These are phyloP conservation scores for Cladosporium sp. DNA, from an alignment of 2,329 filamentous ascomycete species.

Conservation along the genomic window DNA sequence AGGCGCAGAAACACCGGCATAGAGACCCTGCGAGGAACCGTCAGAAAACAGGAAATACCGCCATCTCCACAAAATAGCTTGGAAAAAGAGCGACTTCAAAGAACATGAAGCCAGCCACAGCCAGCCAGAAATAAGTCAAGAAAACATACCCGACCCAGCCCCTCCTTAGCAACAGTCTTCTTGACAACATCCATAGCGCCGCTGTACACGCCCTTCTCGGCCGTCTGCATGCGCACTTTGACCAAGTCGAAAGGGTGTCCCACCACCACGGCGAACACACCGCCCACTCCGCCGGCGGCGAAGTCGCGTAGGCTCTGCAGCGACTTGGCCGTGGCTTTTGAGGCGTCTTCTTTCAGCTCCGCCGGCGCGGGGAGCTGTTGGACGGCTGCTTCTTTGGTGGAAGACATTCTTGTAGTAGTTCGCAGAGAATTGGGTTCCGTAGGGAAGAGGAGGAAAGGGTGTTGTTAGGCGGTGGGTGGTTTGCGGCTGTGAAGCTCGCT, in stretches of 20 bases:
- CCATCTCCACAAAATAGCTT: neutral
- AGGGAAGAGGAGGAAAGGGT: neutral
- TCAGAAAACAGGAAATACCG: constrained; percentile 2
- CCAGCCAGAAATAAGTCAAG: too few relatives aligned
- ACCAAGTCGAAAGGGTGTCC: constrained; percentile 96
- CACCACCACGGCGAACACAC: constrained; percentile 88
- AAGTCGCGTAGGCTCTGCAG: constrained; percentile 72
- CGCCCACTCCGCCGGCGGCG: constrained; percentile 85
- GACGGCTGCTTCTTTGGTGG: neutral
- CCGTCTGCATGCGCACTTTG: constrained; percentile 95
- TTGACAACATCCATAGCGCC: constrained; percentile 87
- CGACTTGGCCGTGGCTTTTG: constrained; percentile 49
- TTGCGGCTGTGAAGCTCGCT: too few relatives aligned
- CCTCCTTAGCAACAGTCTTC: constrained; percentile 84
- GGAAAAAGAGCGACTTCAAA: too few relatives aligned
- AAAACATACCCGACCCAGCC: constrained; percentile 53
- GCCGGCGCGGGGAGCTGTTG: constrained; percentile 33
- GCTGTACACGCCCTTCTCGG: constrained; percentile 87
- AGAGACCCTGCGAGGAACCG: constrained; percentile 61
- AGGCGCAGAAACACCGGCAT: constrained; percentile 95
- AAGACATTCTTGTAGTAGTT: constrained; percentile 9
- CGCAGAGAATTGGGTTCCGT: neutral
- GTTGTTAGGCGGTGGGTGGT: neutral
- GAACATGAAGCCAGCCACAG: too few relatives aligned
- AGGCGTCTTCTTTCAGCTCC: constrained; percentile 51